Percentiles rank a stretch among this genome's conserved stretches.
Evolutionary conservation across 225 moss, liverwort and hornwort species (phyloP).

Genomic region (Polytrichum commune): DNA sequence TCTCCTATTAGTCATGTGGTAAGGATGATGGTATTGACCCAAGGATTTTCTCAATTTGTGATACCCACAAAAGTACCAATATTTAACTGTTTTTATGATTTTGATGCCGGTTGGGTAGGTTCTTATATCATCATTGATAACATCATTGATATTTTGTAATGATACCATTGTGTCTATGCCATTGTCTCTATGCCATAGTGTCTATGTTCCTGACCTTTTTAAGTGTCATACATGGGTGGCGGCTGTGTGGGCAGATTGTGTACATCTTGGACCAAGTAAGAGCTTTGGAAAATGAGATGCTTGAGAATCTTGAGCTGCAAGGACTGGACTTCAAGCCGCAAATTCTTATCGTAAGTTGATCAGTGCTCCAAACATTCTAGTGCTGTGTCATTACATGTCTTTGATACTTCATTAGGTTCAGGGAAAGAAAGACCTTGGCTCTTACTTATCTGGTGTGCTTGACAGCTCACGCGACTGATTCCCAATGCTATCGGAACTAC

Average conservation of each 20-base stretch:
- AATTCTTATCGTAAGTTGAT: conserved; percentile 65
- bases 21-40: no score
- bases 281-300: conserved; percentile 85
- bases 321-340: conserved; percentile 68
- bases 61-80: no score
- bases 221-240: neutral
- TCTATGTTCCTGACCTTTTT: no score
- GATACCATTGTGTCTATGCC: no score
- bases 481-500: conserved; percentile 82
- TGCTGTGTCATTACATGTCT: neutral
- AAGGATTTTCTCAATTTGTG: no score
- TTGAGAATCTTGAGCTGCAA: conserved; percentile 66
- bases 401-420: neutral
- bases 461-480: conserved; percentile 92
- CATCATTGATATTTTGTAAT: no score
- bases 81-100: no score
- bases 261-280: conserved; percentile 98
- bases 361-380: neutral
- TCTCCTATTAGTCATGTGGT: no score
- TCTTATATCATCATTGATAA: no score
- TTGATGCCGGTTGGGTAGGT: no score
- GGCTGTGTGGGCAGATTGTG: conserved; percentile 53
- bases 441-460: neutral
- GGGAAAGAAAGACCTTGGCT: neutral
- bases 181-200: no score